Evolutionary conservation across 495 filamentous ascomycete genomes (phyloP).

Genomic region (Arthonia radiata): DNA sequence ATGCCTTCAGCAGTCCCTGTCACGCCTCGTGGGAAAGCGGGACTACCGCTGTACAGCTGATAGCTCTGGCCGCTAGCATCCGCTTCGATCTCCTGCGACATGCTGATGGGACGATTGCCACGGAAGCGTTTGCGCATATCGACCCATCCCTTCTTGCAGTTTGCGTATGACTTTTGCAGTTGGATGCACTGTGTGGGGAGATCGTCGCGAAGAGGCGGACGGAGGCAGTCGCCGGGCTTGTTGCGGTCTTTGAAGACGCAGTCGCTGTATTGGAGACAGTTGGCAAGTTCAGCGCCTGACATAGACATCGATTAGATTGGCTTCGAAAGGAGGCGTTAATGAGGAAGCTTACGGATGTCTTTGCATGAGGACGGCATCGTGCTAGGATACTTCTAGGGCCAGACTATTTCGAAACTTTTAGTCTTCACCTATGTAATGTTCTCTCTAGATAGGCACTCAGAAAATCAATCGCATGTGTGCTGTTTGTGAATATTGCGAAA

Average conservation of each 20-base stretch:
- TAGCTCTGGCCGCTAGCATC: slow-evolving; percentile 15
- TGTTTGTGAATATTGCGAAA: too few species aligned
- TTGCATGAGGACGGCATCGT: slow-evolving; percentile 89
- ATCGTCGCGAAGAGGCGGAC: slow-evolving; percentile 46
- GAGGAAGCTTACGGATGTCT: slow-evolving; percentile 54
- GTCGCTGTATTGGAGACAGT: slow-evolving; percentile 85
- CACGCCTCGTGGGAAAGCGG: slow-evolving; percentile 42
- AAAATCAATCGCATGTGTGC: too few species aligned
- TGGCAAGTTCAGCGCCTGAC: slow-evolving; percentile 69
- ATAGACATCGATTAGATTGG: slow-evolving; percentile 1
- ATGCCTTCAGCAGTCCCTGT: slow-evolving; percentile 23
- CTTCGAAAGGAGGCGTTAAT: slow-evolving; percentile 1
- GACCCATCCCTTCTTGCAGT: slow-evolving; percentile 90
- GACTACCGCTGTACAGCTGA: slow-evolving; percentile 51
- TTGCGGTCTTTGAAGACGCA: slow-evolving; percentile 83
- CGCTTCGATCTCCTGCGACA: slow-evolving; percentile 33
- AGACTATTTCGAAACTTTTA: too few species aligned
- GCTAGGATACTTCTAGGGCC: too few species aligned
- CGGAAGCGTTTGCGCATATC: slow-evolving; percentile 98
- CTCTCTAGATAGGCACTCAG: too few species aligned
- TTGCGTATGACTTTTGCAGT: slow-evolving; percentile 68
- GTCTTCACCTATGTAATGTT: too few species aligned
- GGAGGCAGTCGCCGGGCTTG: slow-evolving; percentile 65
- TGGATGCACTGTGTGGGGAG: slow-evolving; percentile 79
- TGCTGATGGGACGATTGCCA: slow-evolving; percentile 68